Percentiles rank a stretch among this genome's conserved stretches.
These are phyloP conservation scores for Umbelopsis ramanniana DNA, from an alignment of 192 early-diverging fungal genomes.

Conservation along the genomic window DNA sequence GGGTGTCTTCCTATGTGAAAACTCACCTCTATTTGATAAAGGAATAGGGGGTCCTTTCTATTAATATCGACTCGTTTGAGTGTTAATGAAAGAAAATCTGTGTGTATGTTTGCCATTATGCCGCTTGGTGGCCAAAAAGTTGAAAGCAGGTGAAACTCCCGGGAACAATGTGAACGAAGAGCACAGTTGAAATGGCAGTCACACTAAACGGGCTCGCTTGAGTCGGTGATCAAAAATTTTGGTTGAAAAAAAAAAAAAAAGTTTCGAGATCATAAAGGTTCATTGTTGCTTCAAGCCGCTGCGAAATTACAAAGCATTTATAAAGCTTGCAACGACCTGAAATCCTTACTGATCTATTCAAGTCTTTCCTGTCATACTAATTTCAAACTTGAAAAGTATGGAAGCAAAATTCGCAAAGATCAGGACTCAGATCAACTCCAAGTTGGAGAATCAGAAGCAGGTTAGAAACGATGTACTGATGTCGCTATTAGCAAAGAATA, in stretches of 20 bases:
- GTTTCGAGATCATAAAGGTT: constrained; percentile 10
- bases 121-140: not conserved
- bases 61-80: not conserved
- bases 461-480: constrained; percentile 9
- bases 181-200: not conserved
- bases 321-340: not conserved
- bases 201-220: not conserved
- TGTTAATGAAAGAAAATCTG: not conserved
- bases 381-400: constrained; percentile 34
- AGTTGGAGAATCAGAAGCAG: constrained; percentile 86
- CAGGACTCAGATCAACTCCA: constrained; percentile 73
- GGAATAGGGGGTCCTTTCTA: not conserved
- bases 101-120: constrained; percentile 3
- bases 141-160: constrained; percentile 15
- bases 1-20: not conserved
- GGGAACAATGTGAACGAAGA: not conserved
- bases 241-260: constrained; percentile 12
- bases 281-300: not conserved
- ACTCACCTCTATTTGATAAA: constrained; percentile 10
- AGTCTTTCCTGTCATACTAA: constrained; percentile 3
- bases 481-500: too few relatives aligned
- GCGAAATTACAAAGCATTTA: not conserved
- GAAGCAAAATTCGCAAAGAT: constrained; percentile 64
- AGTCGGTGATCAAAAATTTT: constrained; percentile 16
- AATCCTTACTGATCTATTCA: not conserved